Evolutionary conservation across 805 yeast genomes (phyloP).

Genomic region (Yarrowia porcina): DNA sequence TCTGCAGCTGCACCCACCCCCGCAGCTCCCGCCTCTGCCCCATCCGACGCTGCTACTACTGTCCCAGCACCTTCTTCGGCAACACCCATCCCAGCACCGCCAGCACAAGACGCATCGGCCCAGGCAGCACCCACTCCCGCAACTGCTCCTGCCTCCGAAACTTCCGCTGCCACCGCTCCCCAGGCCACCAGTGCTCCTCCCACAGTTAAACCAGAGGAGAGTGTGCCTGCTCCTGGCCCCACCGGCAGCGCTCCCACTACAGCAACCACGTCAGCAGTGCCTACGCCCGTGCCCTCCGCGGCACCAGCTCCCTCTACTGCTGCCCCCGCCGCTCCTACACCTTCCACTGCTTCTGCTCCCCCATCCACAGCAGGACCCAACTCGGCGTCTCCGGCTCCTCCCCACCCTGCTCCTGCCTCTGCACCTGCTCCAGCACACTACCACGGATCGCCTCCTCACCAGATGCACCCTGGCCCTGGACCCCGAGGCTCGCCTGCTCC

Average conservation of each 20-base stretch:
- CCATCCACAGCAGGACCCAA: slow-evolving; percentile 2
- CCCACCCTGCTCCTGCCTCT: slow-evolving; percentile 22
- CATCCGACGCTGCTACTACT: neutral
- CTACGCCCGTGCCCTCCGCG: neutral
- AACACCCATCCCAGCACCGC: neutral
- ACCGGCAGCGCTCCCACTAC: neutral
- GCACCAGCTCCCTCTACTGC: neutral
- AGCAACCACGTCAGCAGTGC: neutral
- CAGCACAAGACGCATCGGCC: neutral
- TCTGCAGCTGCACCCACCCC: neutral
- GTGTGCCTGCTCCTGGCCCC: slow-evolving; percentile 9
- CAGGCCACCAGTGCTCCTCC: neutral
- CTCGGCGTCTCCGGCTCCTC: slow-evolving; percentile 27
- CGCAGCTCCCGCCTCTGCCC: neutral
- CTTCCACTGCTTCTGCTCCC: neutral
- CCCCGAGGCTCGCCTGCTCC: slow-evolving; percentile 27
- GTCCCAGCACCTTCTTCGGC: neutral
- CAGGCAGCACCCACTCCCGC: neutral
- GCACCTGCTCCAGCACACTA: slow-evolving; percentile 26
- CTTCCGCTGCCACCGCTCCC: neutral
- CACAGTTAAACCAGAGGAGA: neutral
- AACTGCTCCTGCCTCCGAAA: neutral
- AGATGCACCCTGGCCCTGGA: neutral
- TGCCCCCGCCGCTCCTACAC: neutral
- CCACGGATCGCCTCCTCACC: slow-evolving; percentile 26